These are phyloP conservation scores for Adansonia digitata DNA, from an alignment of 345 rosid genomes.

Conservation along the genomic window DNA sequence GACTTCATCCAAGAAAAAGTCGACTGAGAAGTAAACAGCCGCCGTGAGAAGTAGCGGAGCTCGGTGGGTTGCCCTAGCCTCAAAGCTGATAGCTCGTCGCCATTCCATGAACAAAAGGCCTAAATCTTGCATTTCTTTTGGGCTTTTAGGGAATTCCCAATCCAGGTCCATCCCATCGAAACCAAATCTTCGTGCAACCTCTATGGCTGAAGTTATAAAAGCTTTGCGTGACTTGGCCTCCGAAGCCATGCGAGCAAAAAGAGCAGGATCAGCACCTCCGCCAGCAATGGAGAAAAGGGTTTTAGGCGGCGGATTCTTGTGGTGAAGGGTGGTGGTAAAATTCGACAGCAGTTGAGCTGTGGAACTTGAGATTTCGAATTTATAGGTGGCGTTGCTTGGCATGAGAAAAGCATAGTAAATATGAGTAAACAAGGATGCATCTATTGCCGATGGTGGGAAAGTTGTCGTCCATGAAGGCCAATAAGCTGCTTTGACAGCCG, in stretches of 20 bases:
- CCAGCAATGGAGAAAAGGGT: conserved; percentile 52
- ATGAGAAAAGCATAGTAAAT: conserved; percentile 50
- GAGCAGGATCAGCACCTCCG: conserved; percentile 21
- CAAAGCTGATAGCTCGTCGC: conserved; percentile 32
- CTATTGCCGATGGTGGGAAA: conserved; percentile 42
- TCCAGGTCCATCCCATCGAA: conserved; percentile 60
- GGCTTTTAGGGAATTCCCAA: conserved; percentile 50
- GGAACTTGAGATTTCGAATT: conserved; percentile 25
- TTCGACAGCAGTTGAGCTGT: conserved; percentile 20
- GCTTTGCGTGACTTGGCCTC: conserved; percentile 18
- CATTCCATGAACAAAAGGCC: conserved; percentile 34
- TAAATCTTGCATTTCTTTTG: conserved; percentile 34
- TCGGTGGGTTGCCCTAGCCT: conserved; percentile 30
- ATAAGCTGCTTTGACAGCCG: conserved; percentile 43
- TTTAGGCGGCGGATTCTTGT: conserved; percentile 33
- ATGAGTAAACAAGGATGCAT: conserved; percentile 52
- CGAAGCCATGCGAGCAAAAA: conserved; percentile 37
- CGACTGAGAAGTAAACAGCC: conserved; percentile 45
- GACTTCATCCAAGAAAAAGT: conserved; percentile 17
- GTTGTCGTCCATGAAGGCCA: conserved; percentile 39
- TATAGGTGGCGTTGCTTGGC: conserved; percentile 35
- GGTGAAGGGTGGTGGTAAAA: conserved; percentile 44
- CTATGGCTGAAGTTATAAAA: conserved; percentile 41
- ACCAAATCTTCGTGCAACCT: conserved; percentile 37
- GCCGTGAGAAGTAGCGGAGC: conserved; percentile 46